Conservation (phyloP, 306 rosid genomes). For the Leucaena leucocephala region DNA sequence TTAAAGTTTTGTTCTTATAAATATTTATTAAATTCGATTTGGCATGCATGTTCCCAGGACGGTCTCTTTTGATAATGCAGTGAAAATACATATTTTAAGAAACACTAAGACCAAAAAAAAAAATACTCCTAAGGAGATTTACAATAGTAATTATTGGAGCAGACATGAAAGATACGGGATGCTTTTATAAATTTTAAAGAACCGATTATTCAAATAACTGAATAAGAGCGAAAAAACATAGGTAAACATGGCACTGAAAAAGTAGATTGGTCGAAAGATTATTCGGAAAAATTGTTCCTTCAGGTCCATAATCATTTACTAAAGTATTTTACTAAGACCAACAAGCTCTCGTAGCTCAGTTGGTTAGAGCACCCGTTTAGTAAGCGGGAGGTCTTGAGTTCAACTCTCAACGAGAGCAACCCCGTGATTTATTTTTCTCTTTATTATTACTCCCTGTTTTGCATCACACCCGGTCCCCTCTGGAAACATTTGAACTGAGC, state of each 20-base stretch:
- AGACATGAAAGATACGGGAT: background rate
- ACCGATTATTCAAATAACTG: too few species aligned
- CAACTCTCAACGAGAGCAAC: slow-evolving; percentile 78
- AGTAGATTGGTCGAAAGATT: background rate
- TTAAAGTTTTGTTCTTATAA: background rate
- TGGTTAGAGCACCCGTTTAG: slow-evolving; percentile 81
- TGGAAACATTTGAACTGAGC: background rate
- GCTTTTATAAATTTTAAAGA: too few species aligned
- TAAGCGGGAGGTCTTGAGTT: too few species aligned
- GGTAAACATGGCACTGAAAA: background rate
- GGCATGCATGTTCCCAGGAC: background rate
- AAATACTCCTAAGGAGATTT: background rate
- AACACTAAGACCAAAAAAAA: too few species aligned
- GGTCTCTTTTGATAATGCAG: background rate
- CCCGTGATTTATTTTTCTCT: too few species aligned
- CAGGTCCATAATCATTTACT: background rate
- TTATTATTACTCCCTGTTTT: too few species aligned
- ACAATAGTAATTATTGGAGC: background rate
- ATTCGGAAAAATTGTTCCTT: background rate
- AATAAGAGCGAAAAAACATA: background rate
- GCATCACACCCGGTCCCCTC: too few species aligned
- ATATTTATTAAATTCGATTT: background rate
- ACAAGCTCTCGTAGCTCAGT: slow-evolving; percentile 75
- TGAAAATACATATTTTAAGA: background rate
- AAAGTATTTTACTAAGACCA: too few species aligned